These are phyloP conservation scores for Globisporangium lucens DNA, from an alignment of 352 stramenopile species.

Conservation along the genomic window DNA sequence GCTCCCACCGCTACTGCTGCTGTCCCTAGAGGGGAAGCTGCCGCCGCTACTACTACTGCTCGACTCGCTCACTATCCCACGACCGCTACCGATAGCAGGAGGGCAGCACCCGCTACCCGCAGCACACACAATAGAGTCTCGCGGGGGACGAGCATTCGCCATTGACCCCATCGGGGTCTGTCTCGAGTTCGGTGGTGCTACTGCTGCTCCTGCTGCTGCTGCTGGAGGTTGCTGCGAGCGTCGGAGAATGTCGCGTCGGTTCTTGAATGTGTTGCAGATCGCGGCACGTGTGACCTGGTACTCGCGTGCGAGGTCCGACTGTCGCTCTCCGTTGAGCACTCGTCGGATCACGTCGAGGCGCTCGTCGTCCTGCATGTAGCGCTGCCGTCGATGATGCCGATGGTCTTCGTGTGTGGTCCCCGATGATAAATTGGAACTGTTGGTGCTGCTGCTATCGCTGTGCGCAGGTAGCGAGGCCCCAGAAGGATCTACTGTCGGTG, in stretches of 20 bases:
- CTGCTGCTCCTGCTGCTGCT: background rate
- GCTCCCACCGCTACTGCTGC: background rate
- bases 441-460: background rate
- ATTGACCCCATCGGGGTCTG: background rate
- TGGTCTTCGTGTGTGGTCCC: background rate
- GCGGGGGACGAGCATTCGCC: background rate
- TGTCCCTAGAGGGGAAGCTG: background rate
- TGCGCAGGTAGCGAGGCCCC: background rate
- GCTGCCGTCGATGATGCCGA: background rate
- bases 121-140: background rate
- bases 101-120: background rate
- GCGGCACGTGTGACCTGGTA: conserved; percentile 58
- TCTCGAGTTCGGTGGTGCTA: background rate
- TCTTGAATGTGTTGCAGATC: conserved; percentile 68
- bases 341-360: conserved; percentile 18
- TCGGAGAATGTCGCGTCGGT: conserved; percentile 43
- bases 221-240: conserved; percentile 15
- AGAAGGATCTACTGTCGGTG: background rate
- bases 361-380: conserved; percentile 14
- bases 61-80: background rate
- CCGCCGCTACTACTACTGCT: background rate
- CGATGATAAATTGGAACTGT: background rate
- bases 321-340: conserved; percentile 53
- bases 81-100: background rate
- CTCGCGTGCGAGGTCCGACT: conserved; percentile 60